These are phyloP conservation scores for Phytophthora lateralis DNA, from an alignment of 352 stramenopile species.

Conservation along the genomic window DNA sequence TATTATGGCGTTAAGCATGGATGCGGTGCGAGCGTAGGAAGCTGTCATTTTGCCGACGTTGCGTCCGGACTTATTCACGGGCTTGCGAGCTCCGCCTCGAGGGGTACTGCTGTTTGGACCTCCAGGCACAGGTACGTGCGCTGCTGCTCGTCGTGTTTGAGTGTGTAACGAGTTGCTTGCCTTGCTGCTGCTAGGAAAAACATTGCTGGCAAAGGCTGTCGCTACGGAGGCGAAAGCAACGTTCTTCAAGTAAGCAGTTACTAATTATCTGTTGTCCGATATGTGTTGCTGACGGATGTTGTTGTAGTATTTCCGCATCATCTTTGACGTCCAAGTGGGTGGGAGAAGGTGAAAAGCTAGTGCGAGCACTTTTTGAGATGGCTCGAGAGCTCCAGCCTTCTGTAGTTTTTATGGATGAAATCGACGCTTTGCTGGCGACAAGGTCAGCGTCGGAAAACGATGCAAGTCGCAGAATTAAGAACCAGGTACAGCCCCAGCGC, in stretches of 20 bases:
- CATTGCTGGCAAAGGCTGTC: slow-evolving; percentile 81
- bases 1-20: background rate
- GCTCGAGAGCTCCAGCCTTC: slow-evolving; percentile 83
- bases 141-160: background rate
- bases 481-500: slow-evolving; percentile 57
- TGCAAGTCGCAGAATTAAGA: slow-evolving; percentile 88
- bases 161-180: background rate
- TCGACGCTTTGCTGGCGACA: slow-evolving; percentile 83
- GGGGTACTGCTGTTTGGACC: slow-evolving; percentile 84
- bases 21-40: slow-evolving; percentile 48
- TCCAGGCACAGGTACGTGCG: slow-evolving; percentile 62
- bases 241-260: slow-evolving; percentile 70
- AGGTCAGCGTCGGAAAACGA: slow-evolving; percentile 85
- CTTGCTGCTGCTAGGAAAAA: slow-evolving; percentile 61
- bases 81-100: slow-evolving; percentile 65
- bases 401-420: slow-evolving; percentile 92
- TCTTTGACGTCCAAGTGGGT: slow-evolving; percentile 92
- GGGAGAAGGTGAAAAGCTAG: slow-evolving; percentile 94
- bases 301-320: slow-evolving; percentile 83
- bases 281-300: slow-evolving; percentile 10
- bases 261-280: background rate
- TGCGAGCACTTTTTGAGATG: slow-evolving; percentile 93
- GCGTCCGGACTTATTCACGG: slow-evolving; percentile 86
- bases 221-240: slow-evolving; percentile 84
- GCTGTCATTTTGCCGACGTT: slow-evolving; percentile 87